These are phyloP conservation scores for Canariomyces notabilis DNA, from an alignment of 2,329 filamentous ascomycete genomes.

Conservation along the genomic window DNA sequence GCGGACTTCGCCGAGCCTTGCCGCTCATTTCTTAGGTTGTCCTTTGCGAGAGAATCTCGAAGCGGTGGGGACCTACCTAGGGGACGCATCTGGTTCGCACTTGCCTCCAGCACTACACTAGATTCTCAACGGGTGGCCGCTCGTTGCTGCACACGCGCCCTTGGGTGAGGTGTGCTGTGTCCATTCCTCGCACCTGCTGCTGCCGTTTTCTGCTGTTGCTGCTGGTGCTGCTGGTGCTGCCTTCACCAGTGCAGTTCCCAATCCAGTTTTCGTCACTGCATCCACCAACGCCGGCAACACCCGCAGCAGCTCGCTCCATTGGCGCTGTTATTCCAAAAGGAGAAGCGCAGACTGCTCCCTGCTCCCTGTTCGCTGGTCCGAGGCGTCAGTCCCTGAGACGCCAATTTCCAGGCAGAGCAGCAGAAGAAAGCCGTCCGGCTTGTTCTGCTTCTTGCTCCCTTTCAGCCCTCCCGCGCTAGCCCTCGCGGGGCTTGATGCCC, in stretches of 20 bases:
- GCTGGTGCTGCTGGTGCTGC: not conserved
- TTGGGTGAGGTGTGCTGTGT: slow-evolving; percentile 1
- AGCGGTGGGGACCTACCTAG: no score
- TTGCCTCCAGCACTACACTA: no score
- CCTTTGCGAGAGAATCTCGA: no score
- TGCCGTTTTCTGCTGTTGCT: not conserved
- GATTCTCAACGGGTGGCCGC: no score
- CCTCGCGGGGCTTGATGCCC: slow-evolving; percentile 14
- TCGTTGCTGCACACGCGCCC: not conserved
- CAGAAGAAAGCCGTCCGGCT: slow-evolving; percentile 13
- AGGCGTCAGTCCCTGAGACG: slow-evolving; percentile 6
- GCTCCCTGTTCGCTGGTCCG: no score
- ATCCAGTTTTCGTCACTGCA: not conserved
- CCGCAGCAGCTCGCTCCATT: not conserved
- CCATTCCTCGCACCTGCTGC: not conserved
- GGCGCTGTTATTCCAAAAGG: not conserved
- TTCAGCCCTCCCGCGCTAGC: slow-evolving; percentile 27
- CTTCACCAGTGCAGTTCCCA: no score
- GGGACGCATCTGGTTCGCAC: no score
- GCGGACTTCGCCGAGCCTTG: no score
- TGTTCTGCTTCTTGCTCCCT: slow-evolving; percentile 19
- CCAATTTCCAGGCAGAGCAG: slow-evolving; percentile 13
- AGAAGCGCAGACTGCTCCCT: not conserved
- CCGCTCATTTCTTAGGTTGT: no score
- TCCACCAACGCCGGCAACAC: not conserved